These are phyloP conservation scores for Xanthoconium stramineum DNA, from an alignment of 768 basidiomycete species.

Conservation along the genomic window DNA sequence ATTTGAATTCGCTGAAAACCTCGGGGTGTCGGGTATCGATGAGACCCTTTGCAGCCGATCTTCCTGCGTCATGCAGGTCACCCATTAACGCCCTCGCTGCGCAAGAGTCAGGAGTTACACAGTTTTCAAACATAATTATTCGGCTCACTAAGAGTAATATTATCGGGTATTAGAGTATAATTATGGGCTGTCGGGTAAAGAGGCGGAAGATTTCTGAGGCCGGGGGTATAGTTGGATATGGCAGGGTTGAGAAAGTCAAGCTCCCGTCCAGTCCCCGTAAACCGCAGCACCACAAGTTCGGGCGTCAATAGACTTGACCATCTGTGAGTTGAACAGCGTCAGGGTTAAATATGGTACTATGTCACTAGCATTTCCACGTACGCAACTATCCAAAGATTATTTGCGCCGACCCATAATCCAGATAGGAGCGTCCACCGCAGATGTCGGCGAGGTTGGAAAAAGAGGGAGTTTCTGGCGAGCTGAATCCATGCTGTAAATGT, in stretches of 20 bases:
- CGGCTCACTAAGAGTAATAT: background rate
- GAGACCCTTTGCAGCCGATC: background rate
- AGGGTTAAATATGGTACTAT: background rate
- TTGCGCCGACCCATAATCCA: background rate
- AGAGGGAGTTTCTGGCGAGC: background rate
- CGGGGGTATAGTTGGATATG: background rate
- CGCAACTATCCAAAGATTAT: background rate
- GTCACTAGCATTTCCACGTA: background rate
- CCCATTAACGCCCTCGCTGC: background rate
- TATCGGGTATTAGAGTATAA: background rate
- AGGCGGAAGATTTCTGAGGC: background rate
- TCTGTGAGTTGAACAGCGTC: background rate
- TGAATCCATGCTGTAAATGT: background rate
- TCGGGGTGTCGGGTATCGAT: too few species aligned
- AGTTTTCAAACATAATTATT: too few species aligned
- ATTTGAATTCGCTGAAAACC: too few species aligned
- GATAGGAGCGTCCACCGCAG: background rate
- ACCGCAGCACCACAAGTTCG: background rate
- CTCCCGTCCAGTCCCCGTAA: background rate
- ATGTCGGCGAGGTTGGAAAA: background rate
- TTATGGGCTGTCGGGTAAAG: background rate
- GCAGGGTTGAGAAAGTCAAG: background rate
- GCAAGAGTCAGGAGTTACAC: background rate
- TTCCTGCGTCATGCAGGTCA: background rate
- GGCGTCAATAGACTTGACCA: background rate